phyloP scores from a whole-genome alignment of 805 yeast species.

The Candida nemodendra region DNA sequence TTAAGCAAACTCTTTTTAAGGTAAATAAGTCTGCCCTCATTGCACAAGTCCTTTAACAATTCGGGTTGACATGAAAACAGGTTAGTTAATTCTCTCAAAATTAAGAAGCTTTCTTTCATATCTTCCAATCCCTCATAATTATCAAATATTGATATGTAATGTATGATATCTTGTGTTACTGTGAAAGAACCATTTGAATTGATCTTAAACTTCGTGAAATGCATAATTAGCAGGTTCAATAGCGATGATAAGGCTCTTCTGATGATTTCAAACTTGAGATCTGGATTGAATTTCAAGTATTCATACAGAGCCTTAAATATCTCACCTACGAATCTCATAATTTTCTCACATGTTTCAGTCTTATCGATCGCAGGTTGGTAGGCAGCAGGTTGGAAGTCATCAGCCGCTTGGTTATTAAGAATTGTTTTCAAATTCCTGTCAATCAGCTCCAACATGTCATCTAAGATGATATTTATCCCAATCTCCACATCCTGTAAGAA shows the following conservation, averaged over 20 bases:
- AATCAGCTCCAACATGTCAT: slow-evolving; percentile 55
- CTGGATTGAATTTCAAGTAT: slow-evolving; percentile 34
- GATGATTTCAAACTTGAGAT: slow-evolving; percentile 22
- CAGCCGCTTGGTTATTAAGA: slow-evolving; percentile 60
- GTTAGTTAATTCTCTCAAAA: slow-evolving; percentile 79
- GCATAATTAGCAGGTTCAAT: slow-evolving; percentile 60
- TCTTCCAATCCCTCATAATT: slow-evolving; percentile 37
- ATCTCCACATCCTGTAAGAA: slow-evolving; percentile 45
- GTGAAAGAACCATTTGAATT: slow-evolving; percentile 81
- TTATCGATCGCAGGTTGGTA: slow-evolving; percentile 40
- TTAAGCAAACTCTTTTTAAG: slow-evolving; percentile 62
- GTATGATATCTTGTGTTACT: slow-evolving; percentile 77
- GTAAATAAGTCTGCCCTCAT: slow-evolving; percentile 73
- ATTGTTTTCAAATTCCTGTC: slow-evolving; percentile 49
- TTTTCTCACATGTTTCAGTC: slow-evolving; percentile 67
- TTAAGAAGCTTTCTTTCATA: slow-evolving; percentile 43
- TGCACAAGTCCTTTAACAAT: slow-evolving; percentile 69
- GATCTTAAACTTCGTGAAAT: slow-evolving; percentile 72
- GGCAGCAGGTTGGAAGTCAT: slow-evolving; percentile 49
- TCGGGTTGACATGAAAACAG: slow-evolving; percentile 83
- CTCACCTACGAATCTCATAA: slow-evolving; percentile 45
- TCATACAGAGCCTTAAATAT: slow-evolving; percentile 36
- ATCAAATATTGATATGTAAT: slow-evolving; percentile 51
- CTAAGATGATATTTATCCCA: slow-evolving; percentile 61
- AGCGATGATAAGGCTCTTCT: slow-evolving; percentile 22